Base-by-base conservation (phyloP, 2,329 filamentous ascomycete species). In the Blumeria hordei region DNA sequence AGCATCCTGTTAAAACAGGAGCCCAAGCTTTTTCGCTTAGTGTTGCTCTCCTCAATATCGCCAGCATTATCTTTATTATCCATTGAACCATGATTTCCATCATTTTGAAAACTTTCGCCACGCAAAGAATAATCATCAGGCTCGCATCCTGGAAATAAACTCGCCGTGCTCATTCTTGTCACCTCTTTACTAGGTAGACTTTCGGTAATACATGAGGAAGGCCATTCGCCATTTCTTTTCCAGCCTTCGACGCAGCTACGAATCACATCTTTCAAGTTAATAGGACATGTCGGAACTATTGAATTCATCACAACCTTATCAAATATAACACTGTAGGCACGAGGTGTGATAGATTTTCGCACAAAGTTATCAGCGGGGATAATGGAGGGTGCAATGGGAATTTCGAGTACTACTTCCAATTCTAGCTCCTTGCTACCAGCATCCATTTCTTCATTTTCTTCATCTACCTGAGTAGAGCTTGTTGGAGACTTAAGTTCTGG, bases 191-290 rank as follows among this genome's bases (percentile, higher is more conserved):
- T 9, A 43, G 32, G 16, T 14, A 21, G 12, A 4, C n/a, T 34
- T 33, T 34, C 21, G 2, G n/a, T 33, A 35, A 43, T 44, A 6
- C 16, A 28, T 14, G 36, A 3, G n/a, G 85, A 86, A 4, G 90
- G 88, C 90, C 90, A 96, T 67, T 94, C 86, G 14, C 88, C 88
- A 62, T 92, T 86, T 43, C 85, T 76, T 67, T 93, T 94, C 90
- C 90, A 95, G 45, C 90, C 90, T 33, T 83, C 75, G 0, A 96
- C 88, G 60, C 90, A 84, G 11, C 85, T 79, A 9, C 79, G 76
- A 21, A 85, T 78, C 70, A 95, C 81, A 62, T 94, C 86, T 34
- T 75, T 71, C 0, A 96, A 75, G 62, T 94, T 95, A 63, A 95
- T 83, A 3, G 90, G 90, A 14, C 93, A 85, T 1, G 83, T 82